Evolutionary conservation across 1,139 yeast species (phyloP).

Genomic region (Saccharomyces uvarum): DNA sequence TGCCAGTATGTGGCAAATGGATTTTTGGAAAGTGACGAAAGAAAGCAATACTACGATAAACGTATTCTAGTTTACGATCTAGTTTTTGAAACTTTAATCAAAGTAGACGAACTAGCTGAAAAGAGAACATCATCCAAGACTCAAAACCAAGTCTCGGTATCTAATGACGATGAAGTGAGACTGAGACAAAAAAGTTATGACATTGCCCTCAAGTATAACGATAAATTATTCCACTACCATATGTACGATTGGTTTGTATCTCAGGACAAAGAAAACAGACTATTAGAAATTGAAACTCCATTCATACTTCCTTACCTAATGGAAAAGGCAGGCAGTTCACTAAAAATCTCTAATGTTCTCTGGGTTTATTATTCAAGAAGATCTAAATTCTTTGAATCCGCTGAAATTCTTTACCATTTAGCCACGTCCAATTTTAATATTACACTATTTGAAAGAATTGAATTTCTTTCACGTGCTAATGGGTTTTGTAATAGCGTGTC

Average conservation of each 20-base stretch:
- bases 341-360: conserved; percentile 70
- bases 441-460: conserved; percentile 67
- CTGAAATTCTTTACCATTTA: conserved; percentile 66
- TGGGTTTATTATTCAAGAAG: conserved; percentile 88
- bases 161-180: conserved; percentile 43
- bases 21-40: conserved; percentile 41
- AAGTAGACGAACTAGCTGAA: conserved; percentile 61
- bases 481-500: conserved; percentile 86
- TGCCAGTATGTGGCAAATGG: conserved; percentile 48
- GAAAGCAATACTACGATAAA: conserved; percentile 38
- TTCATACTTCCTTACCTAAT: conserved; percentile 70
- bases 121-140: conserved; percentile 9
- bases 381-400: conserved; percentile 73
- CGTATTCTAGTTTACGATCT: conserved; percentile 60
- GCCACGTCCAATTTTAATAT: conserved; percentile 70
- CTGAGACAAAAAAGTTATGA: conserved; percentile 67
- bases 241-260: conserved; percentile 88
- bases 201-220: conserved; percentile 65
- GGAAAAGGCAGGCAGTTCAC: conserved; percentile 58
- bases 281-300: conserved; percentile 75
- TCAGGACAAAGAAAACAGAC: conserved; percentile 68
- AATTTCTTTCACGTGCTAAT: conserved; percentile 82
- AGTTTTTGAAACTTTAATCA: conserved; percentile 65
- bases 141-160: conserved; percentile 4
- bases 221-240: conserved; percentile 79